Evolutionary conservation across 805 yeast species (phyloP).

Genomic region (Barnettozyma wickerhamii): DNA sequence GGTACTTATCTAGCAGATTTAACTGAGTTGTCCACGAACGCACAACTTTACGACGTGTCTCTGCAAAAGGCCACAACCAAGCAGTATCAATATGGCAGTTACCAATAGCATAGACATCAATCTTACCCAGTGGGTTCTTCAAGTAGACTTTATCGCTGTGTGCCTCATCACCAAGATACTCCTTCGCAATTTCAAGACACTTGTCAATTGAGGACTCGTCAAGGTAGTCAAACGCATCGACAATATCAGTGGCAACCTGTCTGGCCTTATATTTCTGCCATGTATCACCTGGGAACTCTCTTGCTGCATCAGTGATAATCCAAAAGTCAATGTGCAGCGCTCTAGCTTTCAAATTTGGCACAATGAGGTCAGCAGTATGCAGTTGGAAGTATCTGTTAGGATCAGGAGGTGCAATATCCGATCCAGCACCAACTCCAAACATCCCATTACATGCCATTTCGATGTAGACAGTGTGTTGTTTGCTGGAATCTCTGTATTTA

Average conservation of each 20-base stretch:
- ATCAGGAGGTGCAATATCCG: slow-evolving; percentile 63
- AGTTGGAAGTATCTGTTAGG: slow-evolving; percentile 68
- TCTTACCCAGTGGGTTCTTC: slow-evolving; percentile 27
- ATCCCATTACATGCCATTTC: slow-evolving; percentile 94
- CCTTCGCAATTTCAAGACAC: slow-evolving; percentile 64
- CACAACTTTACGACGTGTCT: slow-evolving; percentile 86
- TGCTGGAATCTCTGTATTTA: slow-evolving; percentile 43
- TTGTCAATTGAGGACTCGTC: slow-evolving; percentile 51
- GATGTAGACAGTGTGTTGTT: slow-evolving; percentile 65
- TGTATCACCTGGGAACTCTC: slow-evolving; percentile 69
- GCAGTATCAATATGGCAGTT: slow-evolving; percentile 98
- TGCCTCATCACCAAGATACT: slow-evolving; percentile 59
- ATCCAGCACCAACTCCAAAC: slow-evolving; percentile 72
- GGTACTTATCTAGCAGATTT: slow-evolving; percentile 77
- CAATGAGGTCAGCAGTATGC: slow-evolving; percentile 67
- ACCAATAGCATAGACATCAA: slow-evolving; percentile 81
- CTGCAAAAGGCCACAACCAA: slow-evolving; percentile 99
- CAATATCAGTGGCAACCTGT: slow-evolving; percentile 72
- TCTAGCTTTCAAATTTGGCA: slow-evolving; percentile 78
- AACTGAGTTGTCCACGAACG: slow-evolving; percentile 95
- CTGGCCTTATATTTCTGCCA: slow-evolving; percentile 87
- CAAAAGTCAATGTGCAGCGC: slow-evolving; percentile 76
- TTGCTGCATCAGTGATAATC: slow-evolving; percentile 86
- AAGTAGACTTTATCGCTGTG: slow-evolving; percentile 64
- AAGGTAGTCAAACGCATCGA: slow-evolving; percentile 75